phyloP scores from a whole-genome alignment of 305 asterid genomes.

The Caryopteris hybrid region DNA sequence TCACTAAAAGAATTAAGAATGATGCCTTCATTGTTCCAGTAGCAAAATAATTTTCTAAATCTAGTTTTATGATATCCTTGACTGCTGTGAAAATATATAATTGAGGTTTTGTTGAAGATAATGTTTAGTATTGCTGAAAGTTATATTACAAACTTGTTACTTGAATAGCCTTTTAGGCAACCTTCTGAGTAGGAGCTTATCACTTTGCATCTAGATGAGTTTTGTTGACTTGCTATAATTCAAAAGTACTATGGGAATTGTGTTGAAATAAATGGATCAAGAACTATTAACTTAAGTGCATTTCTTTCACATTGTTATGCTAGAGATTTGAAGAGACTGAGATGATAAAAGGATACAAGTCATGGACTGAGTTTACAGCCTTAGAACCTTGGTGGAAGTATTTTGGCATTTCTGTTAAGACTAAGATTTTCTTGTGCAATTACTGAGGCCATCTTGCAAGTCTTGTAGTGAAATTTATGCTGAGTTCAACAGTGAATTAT shows the following conservation, averaged over 20 bases:
- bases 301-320: neutral
- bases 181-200: neutral
- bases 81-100: neutral
- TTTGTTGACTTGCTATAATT: neutral
- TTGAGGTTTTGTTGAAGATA: neutral
- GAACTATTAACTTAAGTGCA: slow-evolving; percentile 1
- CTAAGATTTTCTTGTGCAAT: neutral
- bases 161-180: neutral
- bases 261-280: no score
- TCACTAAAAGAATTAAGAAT: neutral
- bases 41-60: neutral
- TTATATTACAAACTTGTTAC: neutral
- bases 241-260: neutral
- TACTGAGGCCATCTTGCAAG: neutral
- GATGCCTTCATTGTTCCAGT: neutral
- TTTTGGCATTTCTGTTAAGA: neutral
- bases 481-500: neutral
- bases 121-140: neutral
- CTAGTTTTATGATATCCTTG: neutral
- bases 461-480: neutral
- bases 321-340: neutral
- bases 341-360: neutral
- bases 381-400: neutral
- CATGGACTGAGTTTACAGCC: neutral
- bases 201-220: neutral